A percentile compares a stretch with the other conserved stretches of the same genome.
Conservation (phyloP, 2,329 filamentous ascomycete genomes). For the Paraphaeosphaeria minitans region DNA sequence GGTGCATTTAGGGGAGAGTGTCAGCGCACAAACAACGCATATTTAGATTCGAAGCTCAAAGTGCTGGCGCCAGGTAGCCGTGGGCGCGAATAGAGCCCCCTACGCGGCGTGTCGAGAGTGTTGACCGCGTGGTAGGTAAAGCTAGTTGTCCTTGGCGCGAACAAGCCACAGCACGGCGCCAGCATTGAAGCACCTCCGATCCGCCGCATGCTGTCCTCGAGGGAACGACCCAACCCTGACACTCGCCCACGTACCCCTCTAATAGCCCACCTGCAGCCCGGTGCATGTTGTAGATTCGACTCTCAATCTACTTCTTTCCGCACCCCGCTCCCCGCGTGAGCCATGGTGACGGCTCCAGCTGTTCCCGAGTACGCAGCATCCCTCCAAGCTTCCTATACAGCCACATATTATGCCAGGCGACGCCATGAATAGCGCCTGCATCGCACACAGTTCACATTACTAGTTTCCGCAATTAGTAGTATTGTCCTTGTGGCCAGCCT, state of each 20-base stretch:
- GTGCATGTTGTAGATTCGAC: constrained; percentile 14
- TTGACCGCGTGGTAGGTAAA: no score
- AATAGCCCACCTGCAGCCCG: constrained; percentile 9
- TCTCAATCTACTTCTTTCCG: constrained; percentile 11
- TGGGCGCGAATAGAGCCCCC: not conserved
- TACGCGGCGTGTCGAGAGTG: not conserved
- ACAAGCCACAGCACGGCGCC: constrained; percentile 12
- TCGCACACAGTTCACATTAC: not conserved
- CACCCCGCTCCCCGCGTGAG: constrained; percentile 34
- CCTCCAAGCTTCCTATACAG: constrained; percentile 1
- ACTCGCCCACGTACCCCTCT: constrained; percentile 15
- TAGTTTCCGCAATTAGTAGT: not conserved
- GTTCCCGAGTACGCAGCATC: constrained; percentile 49
- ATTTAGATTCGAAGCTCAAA: not conserved
- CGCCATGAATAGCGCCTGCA: not conserved
- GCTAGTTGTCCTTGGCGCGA: constrained; percentile 6
- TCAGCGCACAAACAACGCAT: not conserved
- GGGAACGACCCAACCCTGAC: constrained; percentile 11
- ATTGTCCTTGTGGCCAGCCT: not conserved
- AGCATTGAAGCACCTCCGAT: constrained; percentile 12
- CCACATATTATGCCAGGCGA: not conserved
- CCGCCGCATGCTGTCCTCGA: constrained; percentile 8
- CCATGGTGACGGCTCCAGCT: constrained; percentile 51
- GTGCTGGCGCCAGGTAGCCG: not conserved
- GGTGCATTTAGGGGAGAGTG: constrained; percentile 3